These are phyloP conservation scores for Zizania palustris DNA, from an alignment of 202 grass and related monocot species.

Conservation along the genomic window DNA sequence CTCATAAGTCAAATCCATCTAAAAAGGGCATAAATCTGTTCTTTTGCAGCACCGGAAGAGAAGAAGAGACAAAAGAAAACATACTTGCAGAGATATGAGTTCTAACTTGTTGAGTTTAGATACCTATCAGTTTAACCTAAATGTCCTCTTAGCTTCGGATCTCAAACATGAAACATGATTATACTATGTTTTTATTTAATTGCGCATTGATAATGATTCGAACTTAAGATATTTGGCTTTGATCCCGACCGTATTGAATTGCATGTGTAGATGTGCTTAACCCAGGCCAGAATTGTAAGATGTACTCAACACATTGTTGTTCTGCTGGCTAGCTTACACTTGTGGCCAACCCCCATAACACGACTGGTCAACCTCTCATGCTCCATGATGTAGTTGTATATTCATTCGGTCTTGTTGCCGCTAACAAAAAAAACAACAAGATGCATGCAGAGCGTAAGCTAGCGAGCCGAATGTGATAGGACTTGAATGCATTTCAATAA, in stretches of 20 bases:
- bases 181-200: no score
- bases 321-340: neutral
- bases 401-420: neutral
- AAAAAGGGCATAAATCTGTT: neutral
- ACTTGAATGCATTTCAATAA: neutral
- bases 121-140: no score
- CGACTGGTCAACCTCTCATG: neutral
- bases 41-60: slow-evolving; percentile 8
- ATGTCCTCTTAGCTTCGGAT: no score
- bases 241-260: no score
- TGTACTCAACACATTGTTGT: neutral
- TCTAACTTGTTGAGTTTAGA: neutral
- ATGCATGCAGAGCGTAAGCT: no score
- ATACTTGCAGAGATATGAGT: slow-evolving; percentile 1
- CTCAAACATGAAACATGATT: no score
- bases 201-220: no score
- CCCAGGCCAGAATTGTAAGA: no score
- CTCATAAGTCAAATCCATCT: no score
- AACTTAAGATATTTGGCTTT: no score
- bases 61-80: slow-evolving; percentile 41
- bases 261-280: slow-evolving; percentile 19
- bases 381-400: neutral
- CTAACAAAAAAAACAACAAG: neutral
- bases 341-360: neutral
- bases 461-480: neutral